Conservation (phyloP, 106 monocot species). For the Agapanthus africanus region DNA sequence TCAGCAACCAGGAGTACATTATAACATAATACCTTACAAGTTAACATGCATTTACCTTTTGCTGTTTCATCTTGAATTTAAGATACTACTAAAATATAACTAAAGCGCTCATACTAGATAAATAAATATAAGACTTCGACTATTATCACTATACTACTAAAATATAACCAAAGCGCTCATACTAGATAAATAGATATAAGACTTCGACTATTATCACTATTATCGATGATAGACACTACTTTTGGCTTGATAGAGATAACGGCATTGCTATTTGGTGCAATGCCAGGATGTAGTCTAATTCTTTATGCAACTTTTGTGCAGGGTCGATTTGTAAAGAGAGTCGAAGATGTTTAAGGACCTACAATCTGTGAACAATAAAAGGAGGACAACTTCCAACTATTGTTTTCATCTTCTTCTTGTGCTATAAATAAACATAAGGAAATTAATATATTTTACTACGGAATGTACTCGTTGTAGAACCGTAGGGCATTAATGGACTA, state of each 20-base stretch:
- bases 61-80: no score
- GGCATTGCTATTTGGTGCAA: not conserved
- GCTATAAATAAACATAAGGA: not conserved
- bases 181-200: no score
- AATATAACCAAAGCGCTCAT: no score
- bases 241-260: not conserved
- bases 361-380: not conserved
- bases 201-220: no score
- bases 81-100: no score
- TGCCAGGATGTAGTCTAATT: slow-evolving; percentile 4
- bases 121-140: no score
- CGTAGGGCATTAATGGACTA: not conserved
- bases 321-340: slow-evolving; percentile 9
- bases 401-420: not conserved
- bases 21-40: no score
- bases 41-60: no score
- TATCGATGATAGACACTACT: no score
- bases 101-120: no score
- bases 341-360: not conserved
- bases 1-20: no score
- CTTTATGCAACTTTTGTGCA: not conserved
- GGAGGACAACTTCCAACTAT: not conserved
- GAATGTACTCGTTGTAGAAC: not conserved
- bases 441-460: not conserved
- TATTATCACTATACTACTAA: no score